Base-by-base conservation (phyloP, 2,329 filamentous ascomycete genomes). In the Xylaria hypoxylon region DNA sequence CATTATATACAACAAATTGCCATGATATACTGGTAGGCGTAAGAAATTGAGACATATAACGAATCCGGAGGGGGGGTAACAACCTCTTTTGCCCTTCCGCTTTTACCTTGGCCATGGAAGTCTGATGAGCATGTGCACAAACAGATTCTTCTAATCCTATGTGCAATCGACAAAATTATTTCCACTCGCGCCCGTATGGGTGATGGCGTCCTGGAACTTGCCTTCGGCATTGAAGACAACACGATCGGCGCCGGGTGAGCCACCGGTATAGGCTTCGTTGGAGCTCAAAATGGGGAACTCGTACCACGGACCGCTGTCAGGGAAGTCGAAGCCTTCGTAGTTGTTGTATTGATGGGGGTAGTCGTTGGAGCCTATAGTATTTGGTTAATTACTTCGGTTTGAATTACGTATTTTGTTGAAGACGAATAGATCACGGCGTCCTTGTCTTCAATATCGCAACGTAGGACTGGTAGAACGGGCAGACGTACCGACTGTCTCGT, bases 91-190 rank as follows among this genome's bases (percentile, higher is more conserved):
- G n/a, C 35, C 33, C 11, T 35, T 31, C n/a, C 17, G 15, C 31
- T 6, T 19, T 22, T 31, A 26, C 19, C 22, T 3, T 19, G 13
- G 17, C 4, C n/a, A 13, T 42, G 5, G 10, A 40, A 42, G 38
- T 50, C 26, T 26, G 17, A 6, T n/a, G 31, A 51, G 11, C 4
- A 24, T 13, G 7, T 31, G 11, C 3, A 35, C 6, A 15, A 22
- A 28, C 24, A n/a, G 17, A 15, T 5, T 3, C 15, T 24, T 42
- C 40, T n/a, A 24, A 24, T 2, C 11, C 33, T 47, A 63, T 13
- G 40, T 67, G 73, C 89, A 91, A n/a, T 79, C 82, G 65, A 90
- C 86, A 78, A 91, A 91, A 75, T 84, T 79, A 74, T 90, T 86
- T 4, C 86, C 68, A 31, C 62, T 68, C 11, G 65, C 88, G 11